Evolutionary conservation across 345 rosid species (phyloP), one percentile per base, ranked within the genome.

Genomic region (Citrus hindsii): DNA sequence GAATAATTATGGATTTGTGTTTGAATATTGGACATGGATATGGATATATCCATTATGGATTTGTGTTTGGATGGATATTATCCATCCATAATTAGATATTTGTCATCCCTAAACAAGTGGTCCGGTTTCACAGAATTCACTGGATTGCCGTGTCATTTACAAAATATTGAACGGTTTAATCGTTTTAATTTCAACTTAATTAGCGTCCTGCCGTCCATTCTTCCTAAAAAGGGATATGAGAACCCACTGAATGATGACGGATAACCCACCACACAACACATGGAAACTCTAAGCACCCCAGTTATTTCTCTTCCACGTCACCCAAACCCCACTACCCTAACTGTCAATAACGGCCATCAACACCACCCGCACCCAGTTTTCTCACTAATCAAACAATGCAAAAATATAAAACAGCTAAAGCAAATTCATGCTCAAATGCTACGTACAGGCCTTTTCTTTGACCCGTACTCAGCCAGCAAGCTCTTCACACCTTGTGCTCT

Each of bases 351-450:
- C 87, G 83, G 81, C 81, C 80, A 70, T 56, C 76, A 71, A 14
- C 74, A 32, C 70, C 86, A 81, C 76, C 85, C 71, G 28, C 87
- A 81, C 76, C 85, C 69, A 27, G 69, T 77, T 19, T 69, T 80
- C 33, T 74, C 87, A 22, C 84, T 81, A 19, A 78, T 89, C 77
- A 83, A 86, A 67, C 82, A 72, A 76, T 90, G 91, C 84, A 59
- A 82, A 71, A 74, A 72, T 24, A 18, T 78, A 6, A 81, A 80
- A 58, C 89, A 90, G 25, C 79, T 89, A 19, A 86, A 88, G 82
- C 87, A 90, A 83, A 79, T 83, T 71, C 97, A 92, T 79, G 90
- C 90, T 69, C 90, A 82, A 2, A 89, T 92, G 91, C 83, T 90
- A 70, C 93, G 93, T 6, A 67, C 79, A 1, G 89, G 89, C 59